Conservation (phyloP, 2,329 filamentous ascomycete species). For the Elsinoe arachidis region DNA sequence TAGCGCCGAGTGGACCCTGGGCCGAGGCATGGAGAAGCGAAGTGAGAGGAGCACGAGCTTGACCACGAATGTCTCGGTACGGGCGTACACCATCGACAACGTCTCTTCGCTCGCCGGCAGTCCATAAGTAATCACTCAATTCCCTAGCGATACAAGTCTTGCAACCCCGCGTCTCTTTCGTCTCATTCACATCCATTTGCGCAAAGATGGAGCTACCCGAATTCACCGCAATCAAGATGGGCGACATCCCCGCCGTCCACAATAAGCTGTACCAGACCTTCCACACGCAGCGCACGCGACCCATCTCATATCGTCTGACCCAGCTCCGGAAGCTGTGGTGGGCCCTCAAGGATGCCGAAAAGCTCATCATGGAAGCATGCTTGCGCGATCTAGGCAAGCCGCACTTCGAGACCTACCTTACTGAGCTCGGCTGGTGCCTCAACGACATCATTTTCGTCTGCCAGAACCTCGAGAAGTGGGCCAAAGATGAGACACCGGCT, state of each 20-base stretch:
- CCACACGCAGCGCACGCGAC: slow-evolving; percentile 69
- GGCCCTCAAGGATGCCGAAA: slow-evolving; percentile 70
- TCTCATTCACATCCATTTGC: neutral
- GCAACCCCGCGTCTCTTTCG: neutral
- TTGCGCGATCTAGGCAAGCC: slow-evolving; percentile 71
- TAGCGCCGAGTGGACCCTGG: neutral
- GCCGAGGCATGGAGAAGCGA: slow-evolving; percentile 4
- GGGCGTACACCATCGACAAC: neutral
- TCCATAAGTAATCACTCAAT: neutral
- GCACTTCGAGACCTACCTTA: slow-evolving; percentile 61
- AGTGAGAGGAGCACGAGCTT: neutral
- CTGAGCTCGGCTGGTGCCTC: slow-evolving; percentile 69
- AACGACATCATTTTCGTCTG: slow-evolving; percentile 73
- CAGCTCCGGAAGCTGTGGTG: slow-evolving; percentile 95
- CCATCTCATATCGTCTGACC: slow-evolving; percentile 68
- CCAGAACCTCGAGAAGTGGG: slow-evolving; percentile 71
- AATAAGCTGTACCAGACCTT: slow-evolving; percentile 60
- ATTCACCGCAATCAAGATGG: slow-evolving; percentile 49
- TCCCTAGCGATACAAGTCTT: neutral
- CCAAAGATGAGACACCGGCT: slow-evolving; percentile 66
- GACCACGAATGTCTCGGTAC: neutral
- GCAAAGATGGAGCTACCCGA: slow-evolving; percentile 20
- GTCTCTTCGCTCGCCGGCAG: neutral
- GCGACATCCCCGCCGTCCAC: slow-evolving; percentile 55
- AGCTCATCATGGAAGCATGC: slow-evolving; percentile 65